Evolutionary conservation across 78 protist genomes (phyloP), one percentile per base, ranked within the genome.

Genomic region (Capsaspora owczarzaki): DNA sequence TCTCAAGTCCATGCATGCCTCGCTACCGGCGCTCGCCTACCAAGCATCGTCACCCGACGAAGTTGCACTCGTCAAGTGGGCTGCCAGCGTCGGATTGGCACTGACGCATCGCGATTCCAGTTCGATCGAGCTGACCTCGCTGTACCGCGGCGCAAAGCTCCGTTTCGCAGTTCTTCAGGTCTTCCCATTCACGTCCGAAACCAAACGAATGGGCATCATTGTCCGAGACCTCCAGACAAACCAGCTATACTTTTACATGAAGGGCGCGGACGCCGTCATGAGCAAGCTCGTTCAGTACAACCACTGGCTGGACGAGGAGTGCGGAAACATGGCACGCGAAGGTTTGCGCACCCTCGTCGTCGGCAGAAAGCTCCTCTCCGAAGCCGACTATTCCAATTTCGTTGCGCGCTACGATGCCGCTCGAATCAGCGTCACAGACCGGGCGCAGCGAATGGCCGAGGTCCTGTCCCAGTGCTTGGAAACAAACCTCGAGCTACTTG

Each of bases 31-130:
- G 66, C 12, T 56, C 33, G n/a, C 33, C 25, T 92, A 90, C 80
- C 98, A 97, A 78, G 99, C 97, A 1, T 85, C 97, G 0, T 74
- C 88, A 44, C 99, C 99, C 4, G 99, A 97, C 83, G 99, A 97
- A 77, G 90, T 95, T 31, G 98, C 99, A 35, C 86, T 97, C 42
- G 98, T 97, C 35, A 78, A 88, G 71, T 95, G 90, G 37, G 88
- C 97, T 6, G 96, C 96, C n/a, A 27, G 74, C 0, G 82, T 87
- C 40, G 96, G 96, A 4, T 60, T 95, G 53, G 43, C 27, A 10
- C 83, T 95, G 40, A 5, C n/a, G 20, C 82, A 68, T 33, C 90
- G 97, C n/a, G 90, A 85, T 60, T 61, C n/a, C n/a, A n/a, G n/a
- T n/a, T n/a, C n/a, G 66, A 56, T 2, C 29, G 25, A 29, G 33